phyloP scores from a whole-genome alignment of 352 stramenopile genomes.

The Phytophthora litchii region DNA sequence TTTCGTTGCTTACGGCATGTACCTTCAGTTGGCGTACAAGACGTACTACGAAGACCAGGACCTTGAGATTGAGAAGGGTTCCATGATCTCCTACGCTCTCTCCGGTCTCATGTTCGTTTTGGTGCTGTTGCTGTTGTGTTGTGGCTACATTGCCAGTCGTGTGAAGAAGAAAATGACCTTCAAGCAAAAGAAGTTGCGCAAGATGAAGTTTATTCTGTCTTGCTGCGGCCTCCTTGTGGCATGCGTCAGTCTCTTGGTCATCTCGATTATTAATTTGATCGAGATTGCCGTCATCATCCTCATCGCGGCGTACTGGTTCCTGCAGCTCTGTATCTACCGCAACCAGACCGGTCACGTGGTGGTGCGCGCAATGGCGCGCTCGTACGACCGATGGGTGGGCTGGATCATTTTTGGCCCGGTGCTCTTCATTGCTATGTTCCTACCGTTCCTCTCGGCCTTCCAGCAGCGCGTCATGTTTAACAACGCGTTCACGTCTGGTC shows the following conservation, averaged over 20 bases:
- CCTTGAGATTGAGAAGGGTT: conserved; percentile 59
- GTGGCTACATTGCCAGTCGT: conserved; percentile 82
- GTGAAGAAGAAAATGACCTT: conserved; percentile 91
- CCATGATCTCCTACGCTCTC: conserved; percentile 72
- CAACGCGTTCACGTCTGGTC: conserved; percentile 85
- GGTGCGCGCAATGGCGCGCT: conserved; percentile 72
- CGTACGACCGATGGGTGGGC: conserved; percentile 81
- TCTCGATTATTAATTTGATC: conserved; percentile 76
- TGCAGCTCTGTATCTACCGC: conserved; percentile 75
- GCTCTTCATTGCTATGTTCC: conserved; percentile 90
- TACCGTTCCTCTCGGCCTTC: conserved; percentile 86
- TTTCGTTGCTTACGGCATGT: conserved; percentile 73
- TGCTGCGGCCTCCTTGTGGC: conserved; percentile 72
- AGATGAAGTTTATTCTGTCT: conserved; percentile 88
- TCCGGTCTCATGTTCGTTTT: conserved; percentile 73
- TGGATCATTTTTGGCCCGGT: conserved; percentile 91
- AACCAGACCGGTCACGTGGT: conserved; percentile 85
- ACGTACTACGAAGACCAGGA: conserved; percentile 75
- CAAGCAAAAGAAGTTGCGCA: conserved; percentile 89
- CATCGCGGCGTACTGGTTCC: conserved; percentile 86
- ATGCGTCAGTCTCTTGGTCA: conserved; percentile 59
- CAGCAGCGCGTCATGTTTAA: conserved; percentile 93
- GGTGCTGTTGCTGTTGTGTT: conserved; percentile 79
- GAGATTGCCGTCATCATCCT: conserved; percentile 75
- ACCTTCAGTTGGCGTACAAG: conserved; percentile 82